Evolutionary conservation across 148 eudicot genomes (phyloP).

Genomic region (Rhododendron ovatum): DNA sequence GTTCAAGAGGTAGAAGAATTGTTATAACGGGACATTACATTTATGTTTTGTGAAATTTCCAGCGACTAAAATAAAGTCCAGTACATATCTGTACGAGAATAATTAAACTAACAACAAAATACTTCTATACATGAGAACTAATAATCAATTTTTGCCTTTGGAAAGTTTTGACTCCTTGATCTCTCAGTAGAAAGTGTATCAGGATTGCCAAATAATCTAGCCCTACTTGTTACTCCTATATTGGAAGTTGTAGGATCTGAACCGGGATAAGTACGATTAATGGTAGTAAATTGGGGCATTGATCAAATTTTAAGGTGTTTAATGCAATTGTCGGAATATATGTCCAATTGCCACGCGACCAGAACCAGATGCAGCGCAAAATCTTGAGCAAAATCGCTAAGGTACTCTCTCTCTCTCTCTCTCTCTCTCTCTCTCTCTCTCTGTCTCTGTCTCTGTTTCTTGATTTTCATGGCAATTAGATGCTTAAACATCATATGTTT

Average conservation of each 20-base stretch:
- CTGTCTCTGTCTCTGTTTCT: not conserved
- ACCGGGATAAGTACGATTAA: not conserved
- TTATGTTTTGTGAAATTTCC: not conserved
- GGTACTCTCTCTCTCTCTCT: not conserved
- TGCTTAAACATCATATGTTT: not conserved
- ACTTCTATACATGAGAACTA: no score
- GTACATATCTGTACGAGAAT: no score
- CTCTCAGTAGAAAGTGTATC: no score
- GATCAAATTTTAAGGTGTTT: not conserved
- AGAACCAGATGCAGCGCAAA: not conserved
- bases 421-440: not conserved
- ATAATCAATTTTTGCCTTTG: no score
- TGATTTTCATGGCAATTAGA: not conserved
- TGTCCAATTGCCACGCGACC: not conserved
- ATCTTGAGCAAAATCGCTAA: not conserved
- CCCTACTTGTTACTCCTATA: no score
- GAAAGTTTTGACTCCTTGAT: no score
- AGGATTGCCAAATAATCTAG: no score
- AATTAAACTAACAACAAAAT: no score
- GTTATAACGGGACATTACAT: not conserved
- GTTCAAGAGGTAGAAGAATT: no score
- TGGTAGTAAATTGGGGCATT: not conserved
- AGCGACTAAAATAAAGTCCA: no score
- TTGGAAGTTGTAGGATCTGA: not conserved
- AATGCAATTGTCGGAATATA: not conserved